Base-by-base conservation (phyloP, 495 filamentous ascomycete genomes). In the Trichoderma reesei region DNA sequence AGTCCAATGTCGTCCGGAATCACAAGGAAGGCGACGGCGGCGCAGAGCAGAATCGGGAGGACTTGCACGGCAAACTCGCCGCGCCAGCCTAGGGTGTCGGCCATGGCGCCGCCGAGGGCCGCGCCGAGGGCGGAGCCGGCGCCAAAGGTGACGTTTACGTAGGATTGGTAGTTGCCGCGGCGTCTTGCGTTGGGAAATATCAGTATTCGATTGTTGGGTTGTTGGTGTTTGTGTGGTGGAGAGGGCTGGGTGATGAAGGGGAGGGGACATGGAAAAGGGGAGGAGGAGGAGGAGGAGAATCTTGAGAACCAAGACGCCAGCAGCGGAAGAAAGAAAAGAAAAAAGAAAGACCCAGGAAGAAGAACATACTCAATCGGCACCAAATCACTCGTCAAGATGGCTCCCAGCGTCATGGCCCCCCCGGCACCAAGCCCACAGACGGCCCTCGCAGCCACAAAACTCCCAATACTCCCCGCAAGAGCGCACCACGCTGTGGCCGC, bases 341-440 rank as follows among this genome's bases (percentile, higher is more conserved):
- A 41, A 14, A 33, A 8, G 10, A 5, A 3, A 26, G 3, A 10
- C 5, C 5, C 26, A 9, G n/a, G 4, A 48, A 51, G 34, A 46
- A 31, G 5, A 31, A 72, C 76, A 71, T 82, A 85, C 76, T 91
- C 86, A 63, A 94, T 83, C 5, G 84, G 88, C 41, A 92, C 86
- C 41, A 91, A 72, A 74, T 92, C 90, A 68, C 85, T 88, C 10
- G 85, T 82, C 6, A 92, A 82, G 63, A 93, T 90, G 59, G 83
- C 83, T 0, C 85, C 86, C 78, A 92, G 83, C 7, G 87, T 82
- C 70, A 90, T 81, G 67, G 89, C 83, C 11, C 88, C 88, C 1
- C 88, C 89, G 3, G 88, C 89, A 11, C 88, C 89, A 8, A 92
- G 72, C 16, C 89, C 90, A 66, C 88, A 91, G 6, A 90, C 75